Percentiles rank a stretch among this genome's conserved stretches.
phyloP scores from a whole-genome alignment of 1,284 basidiomycete genomes.

The Fomitopsis palustris region DNA sequence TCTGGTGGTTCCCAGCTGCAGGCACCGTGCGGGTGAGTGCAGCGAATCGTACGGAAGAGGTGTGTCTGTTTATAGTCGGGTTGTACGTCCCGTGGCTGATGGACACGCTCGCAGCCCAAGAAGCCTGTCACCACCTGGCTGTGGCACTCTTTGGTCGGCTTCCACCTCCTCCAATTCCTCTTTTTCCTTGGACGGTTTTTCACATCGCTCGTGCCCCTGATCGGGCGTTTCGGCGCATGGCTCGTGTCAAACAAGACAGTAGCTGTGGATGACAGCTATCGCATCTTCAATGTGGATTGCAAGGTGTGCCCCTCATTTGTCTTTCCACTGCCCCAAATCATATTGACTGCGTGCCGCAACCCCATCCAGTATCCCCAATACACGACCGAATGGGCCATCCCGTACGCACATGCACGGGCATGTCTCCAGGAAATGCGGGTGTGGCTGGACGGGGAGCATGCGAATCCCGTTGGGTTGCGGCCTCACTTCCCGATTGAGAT shows the following conservation, averaged over 20 bases:
- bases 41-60: conserved; percentile 76
- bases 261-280: conserved; percentile 69
- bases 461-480: conserved; percentile 68
- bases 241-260: conserved; percentile 46
- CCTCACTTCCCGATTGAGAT: conserved; percentile 95
- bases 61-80: conserved; percentile 33
- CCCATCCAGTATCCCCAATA: conserved; percentile 76
- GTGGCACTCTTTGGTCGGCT: conserved; percentile 65
- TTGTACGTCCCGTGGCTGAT: not conserved
- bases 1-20: conserved; percentile 94
- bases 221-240: conserved; percentile 59
- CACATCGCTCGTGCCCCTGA: conserved; percentile 50
- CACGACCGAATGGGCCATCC: conserved; percentile 93
- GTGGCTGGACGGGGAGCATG: conserved; percentile 74
- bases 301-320: conserved; percentile 45
- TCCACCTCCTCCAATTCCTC: conserved; percentile 77
- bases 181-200: conserved; percentile 69
- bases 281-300: conserved; percentile 84
- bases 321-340: conserved; percentile 21
- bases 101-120: conserved; percentile 35
- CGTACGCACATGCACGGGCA: conserved; percentile 57
- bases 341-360: conserved; percentile 14
- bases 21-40: conserved; percentile 72
- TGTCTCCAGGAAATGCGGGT: conserved; percentile 74
- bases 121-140: conserved; percentile 59